Evolutionary conservation across 139 green algal genomes (phyloP).

Genomic region (Chlorella sp.): DNA sequence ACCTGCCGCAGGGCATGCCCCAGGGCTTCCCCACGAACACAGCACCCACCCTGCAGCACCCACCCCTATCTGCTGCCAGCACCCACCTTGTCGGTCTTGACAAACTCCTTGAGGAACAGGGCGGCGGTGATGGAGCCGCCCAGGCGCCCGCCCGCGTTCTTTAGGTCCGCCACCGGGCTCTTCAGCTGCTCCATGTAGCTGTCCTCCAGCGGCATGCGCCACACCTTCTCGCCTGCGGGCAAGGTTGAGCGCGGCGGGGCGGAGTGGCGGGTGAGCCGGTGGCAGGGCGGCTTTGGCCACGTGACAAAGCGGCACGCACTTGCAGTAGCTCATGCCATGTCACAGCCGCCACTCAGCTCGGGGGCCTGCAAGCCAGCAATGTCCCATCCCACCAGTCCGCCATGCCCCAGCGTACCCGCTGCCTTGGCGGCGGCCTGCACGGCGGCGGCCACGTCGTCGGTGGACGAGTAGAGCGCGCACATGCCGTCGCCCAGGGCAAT

Average conservation of each 20-base stretch:
- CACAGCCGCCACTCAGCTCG: no score
- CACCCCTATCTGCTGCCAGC: no score
- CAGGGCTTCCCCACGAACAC: no score
- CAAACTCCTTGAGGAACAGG: slow-evolving; percentile 93
- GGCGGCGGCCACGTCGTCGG: slow-evolving; percentile 66
- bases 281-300: no score
- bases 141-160: slow-evolving; percentile 60
- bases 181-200: slow-evolving; percentile 84
- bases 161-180: slow-evolving; percentile 87
- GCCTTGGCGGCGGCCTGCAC: slow-evolving; percentile 58
- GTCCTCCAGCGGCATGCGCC: slow-evolving; percentile 95
- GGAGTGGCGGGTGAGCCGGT: no score
- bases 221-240: slow-evolving; percentile 83
- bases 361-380: no score
- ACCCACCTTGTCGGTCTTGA: slow-evolving; percentile 71
- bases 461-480: slow-evolving; percentile 53
- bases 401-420: slow-evolving; percentile 36
- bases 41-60: neutral
- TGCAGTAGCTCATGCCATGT: no score
- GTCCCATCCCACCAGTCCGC: neutral
- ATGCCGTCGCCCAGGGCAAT: slow-evolving; percentile 88
- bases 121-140: slow-evolving; percentile 93
- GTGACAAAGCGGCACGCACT: no score
- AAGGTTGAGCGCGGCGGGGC: no score
- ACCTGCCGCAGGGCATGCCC: no score